Conservation (phyloP, 345 rosid species). For the Eucalyptus pauciflora region DNA sequence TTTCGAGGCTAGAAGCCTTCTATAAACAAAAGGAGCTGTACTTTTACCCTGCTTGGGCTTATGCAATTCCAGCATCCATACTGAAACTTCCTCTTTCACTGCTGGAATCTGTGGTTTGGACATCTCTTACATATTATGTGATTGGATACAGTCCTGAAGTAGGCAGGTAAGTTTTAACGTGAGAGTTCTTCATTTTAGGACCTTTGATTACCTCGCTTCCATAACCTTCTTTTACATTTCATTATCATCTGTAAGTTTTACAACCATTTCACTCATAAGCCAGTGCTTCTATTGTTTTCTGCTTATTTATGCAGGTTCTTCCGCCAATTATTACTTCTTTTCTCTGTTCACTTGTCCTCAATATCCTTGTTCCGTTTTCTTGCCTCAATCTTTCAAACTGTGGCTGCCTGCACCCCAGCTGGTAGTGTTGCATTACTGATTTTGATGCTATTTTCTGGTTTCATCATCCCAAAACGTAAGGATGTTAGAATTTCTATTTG, state of each 20-base stretch:
- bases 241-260: neutral
- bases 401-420: conserved; percentile 29
- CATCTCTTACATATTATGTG: conserved; percentile 62
- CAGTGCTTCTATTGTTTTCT: neutral
- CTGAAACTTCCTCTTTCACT: conserved; percentile 44
- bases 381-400: conserved; percentile 48
- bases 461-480: conserved; percentile 50
- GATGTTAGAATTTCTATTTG: neutral
- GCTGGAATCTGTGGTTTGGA: conserved; percentile 43
- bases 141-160: conserved; percentile 71
- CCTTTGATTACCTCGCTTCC: neutral
- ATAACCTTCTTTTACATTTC: neutral
- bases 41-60: conserved; percentile 76
- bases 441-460: conserved; percentile 47
- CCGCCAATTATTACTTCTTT: conserved; percentile 44
- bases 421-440: conserved; percentile 32
- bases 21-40: conserved; percentile 44
- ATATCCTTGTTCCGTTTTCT: conserved; percentile 64
- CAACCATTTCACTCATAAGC: neutral
- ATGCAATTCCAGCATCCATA: conserved; percentile 39
- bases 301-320: conserved; percentile 41
- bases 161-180: conserved; percentile 26
- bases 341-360: conserved; percentile 46
- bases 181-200: neutral
- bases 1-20: conserved; percentile 39